phyloP scores from a whole-genome alignment of 225 moss, liverwort and hornwort species.

The Takakia lepidozioides region DNA sequence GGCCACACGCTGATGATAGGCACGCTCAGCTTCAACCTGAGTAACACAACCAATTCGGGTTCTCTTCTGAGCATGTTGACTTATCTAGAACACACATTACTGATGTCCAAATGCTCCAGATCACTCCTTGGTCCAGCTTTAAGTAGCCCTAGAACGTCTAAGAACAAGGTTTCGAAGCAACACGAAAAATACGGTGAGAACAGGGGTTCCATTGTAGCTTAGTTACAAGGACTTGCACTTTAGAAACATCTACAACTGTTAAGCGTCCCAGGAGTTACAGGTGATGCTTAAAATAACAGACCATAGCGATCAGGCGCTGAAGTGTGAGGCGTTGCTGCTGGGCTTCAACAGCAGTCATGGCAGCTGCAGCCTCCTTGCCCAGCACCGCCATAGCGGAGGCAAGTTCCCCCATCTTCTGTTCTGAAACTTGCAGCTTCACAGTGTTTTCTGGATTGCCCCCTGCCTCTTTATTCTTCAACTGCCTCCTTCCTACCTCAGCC shows the following conservation, averaged over 20 bases:
- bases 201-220: no score
- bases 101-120: no score
- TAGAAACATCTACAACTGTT: no score
- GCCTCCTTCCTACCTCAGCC: constrained; percentile 75
- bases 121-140: no score
- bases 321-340: constrained; percentile 91
- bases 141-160: no score
- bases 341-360: constrained; percentile 95
- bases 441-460: constrained; percentile 65
- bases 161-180: no score
- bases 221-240: no score
- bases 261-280: no score
- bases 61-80: not conserved
- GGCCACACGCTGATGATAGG: constrained; percentile 35
- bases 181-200: no score
- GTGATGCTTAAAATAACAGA: no score
- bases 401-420: constrained; percentile 89
- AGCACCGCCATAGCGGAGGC: constrained; percentile 88
- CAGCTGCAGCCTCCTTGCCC: constrained; percentile 93
- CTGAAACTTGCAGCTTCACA: constrained; percentile 80
- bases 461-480: constrained; percentile 71
- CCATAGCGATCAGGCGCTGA: constrained; percentile 88
- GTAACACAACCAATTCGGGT: constrained; percentile 1
- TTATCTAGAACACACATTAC: no score
- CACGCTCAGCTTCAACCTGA: constrained; percentile 52